Conservation (phyloP, 345 rosid genomes). For the Trapa incisa region DNA sequence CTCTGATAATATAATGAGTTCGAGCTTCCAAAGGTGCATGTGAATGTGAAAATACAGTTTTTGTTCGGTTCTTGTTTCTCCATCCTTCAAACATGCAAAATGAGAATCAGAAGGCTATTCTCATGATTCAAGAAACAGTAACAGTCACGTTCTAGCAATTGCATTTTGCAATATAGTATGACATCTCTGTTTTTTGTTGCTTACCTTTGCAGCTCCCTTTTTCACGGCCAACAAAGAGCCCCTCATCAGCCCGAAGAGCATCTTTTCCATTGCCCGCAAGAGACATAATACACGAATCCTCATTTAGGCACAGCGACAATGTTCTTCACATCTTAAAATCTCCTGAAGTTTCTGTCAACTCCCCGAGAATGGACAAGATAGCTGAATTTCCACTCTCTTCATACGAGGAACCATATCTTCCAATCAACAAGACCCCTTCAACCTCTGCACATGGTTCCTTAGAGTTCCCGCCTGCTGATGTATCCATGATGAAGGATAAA, state of each 20-base stretch:
- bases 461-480: slow-evolving; percentile 41
- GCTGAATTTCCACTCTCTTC: slow-evolving; percentile 90
- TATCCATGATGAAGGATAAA: slow-evolving; percentile 83
- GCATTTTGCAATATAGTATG: too few species aligned
- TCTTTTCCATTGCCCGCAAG: slow-evolving; percentile 56
- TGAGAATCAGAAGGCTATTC: too few species aligned
- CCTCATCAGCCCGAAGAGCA: slow-evolving; percentile 51
- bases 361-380: slow-evolving; percentile 89
- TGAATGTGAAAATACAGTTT: too few species aligned
- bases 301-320: slow-evolving; percentile 29
- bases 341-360: slow-evolving; percentile 91
- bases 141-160: background rate
- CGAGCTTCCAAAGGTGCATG: too few species aligned
- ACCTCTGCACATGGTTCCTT: slow-evolving; percentile 57
- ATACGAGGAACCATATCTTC: slow-evolving; percentile 59
- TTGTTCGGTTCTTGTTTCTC: too few species aligned
- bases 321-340: slow-evolving; percentile 50
- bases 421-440: slow-evolving; percentile 39
- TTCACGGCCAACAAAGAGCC: slow-evolving; percentile 26
- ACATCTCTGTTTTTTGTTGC: background rate
- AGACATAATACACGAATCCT: slow-evolving; percentile 23
- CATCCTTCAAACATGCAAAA: too few species aligned
- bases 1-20: background rate
- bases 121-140: background rate
- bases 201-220: slow-evolving; percentile 33